Evolutionary conservation across 345 rosid species (phyloP), one percentile per base, ranked within the genome.

Genomic region (Hibiscus syriacus): DNA sequence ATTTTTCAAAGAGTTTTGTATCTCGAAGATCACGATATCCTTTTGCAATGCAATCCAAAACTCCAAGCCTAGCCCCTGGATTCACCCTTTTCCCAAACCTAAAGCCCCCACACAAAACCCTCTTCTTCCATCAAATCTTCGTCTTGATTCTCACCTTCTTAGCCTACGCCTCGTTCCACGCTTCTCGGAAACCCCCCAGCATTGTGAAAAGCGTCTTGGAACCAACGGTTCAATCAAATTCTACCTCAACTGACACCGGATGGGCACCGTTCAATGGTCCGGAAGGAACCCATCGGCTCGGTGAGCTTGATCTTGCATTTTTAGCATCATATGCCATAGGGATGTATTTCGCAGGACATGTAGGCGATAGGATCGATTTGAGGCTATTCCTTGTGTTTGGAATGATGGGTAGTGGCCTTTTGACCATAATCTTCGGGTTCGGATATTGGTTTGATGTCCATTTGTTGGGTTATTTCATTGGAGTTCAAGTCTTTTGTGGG

Each of bases 161-260:
- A 30, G 94, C 96, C 20, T 89, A 93, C 38, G 96, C 97, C 32
- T 88, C 97, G 10, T 93, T 93, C 69, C 97, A 93, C 61, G 98
- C 97, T 55, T 93, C 98, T 10, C 83, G 96, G n/a, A 93, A 93
- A 71, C 96, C 97, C 27, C 94, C 90, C 0, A 93, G 97, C 82
- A 90, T 93, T 25, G 97, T 90, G 65, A 93, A 93, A 75, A 90
- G 96, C 74, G 85, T 88, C 6, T 87, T 93, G 19, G 97, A 92
- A 55, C 97, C 96, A 61, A 68, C 84, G 1, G 5, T 68, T 67
- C 73, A 45, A 16, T 58, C 78, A 1, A 77, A 72, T 74, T 78
- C 68, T 14, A 63, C 68, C 60, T 65, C 62, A 4, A 54, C 10
- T 8, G 90, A 80, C 50, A 30, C 75, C 1, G 98, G 97, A 14